Evolutionary conservation across 495 filamentous ascomycete species (phyloP).

Genomic region (Aspergillus wentii): DNA sequence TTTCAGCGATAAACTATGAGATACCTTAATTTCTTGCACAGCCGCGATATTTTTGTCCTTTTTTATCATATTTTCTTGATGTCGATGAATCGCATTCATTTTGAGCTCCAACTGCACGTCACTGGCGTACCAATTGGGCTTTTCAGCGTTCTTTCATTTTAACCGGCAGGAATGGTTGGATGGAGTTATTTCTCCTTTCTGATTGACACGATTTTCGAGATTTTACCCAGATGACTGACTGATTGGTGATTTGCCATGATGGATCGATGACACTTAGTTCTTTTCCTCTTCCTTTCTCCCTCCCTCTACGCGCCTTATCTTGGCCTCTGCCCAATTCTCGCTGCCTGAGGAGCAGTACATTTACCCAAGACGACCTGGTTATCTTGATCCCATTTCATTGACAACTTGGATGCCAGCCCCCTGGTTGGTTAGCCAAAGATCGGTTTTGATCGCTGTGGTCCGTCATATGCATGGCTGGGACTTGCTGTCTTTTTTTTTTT

Average conservation of each 20-base stretch:
- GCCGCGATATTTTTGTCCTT: constrained; percentile 5
- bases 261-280: constrained; percentile 10
- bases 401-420: constrained; percentile 2
- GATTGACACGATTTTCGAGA: constrained; percentile 1
- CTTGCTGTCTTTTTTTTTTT: constrained; percentile 12
- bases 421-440: not conserved
- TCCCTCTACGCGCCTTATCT: not conserved
- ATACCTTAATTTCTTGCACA: constrained; percentile 17
- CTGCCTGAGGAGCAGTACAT: constrained; percentile 3
- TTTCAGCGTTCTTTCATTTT: constrained; percentile 31
- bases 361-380: too few relatives aligned
- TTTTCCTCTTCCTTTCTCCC: constrained; percentile 3
- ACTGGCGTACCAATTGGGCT: constrained; percentile 17
- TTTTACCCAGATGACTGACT: not conserved
- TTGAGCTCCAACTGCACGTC: constrained; percentile 10
- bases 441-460: constrained; percentile 5
- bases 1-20: constrained; percentile 16
- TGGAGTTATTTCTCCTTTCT: constrained; percentile 25
- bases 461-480: constrained; percentile 13
- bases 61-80: constrained; percentile 13
- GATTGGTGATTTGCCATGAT: not conserved
- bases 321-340: not conserved
- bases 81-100: too few relatives aligned
- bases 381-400: not conserved
- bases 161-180: constrained; percentile 28